Percentiles rank a stretch among this genome's conserved stretches.
These are phyloP conservation scores for Marvania coccoides DNA, from an alignment of 139 green algal genomes.

Conservation along the genomic window DNA sequence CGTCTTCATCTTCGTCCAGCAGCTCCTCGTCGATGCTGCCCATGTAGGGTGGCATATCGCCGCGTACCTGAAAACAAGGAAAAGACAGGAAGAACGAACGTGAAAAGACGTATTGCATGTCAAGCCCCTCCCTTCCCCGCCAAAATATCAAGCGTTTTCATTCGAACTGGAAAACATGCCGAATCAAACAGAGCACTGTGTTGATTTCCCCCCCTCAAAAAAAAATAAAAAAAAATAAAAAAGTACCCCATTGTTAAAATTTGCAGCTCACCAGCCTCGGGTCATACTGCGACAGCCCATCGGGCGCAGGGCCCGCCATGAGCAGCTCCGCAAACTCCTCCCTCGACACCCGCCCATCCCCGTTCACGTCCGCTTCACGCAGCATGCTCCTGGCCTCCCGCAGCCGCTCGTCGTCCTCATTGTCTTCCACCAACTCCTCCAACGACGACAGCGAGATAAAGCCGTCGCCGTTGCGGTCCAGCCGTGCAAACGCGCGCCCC, in stretches of 20 bases:
- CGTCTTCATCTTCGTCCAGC: neutral
- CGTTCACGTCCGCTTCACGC: conserved; percentile 75
- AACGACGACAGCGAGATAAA: conserved; percentile 80
- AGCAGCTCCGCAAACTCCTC: conserved; percentile 70
- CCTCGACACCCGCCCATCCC: conserved; percentile 69
- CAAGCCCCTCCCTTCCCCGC: too few relatives aligned
- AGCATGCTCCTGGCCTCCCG: conserved; percentile 73
- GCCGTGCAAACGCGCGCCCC: conserved; percentile 55
- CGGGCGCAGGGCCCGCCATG: conserved; percentile 26
- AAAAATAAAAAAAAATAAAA: too few relatives aligned
- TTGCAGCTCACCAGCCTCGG: conserved; percentile 7
- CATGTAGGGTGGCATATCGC: neutral
- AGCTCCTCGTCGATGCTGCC: neutral
- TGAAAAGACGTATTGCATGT: too few relatives aligned
- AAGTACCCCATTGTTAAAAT: too few relatives aligned
- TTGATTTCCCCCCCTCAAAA: too few relatives aligned
- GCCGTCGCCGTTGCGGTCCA: conserved; percentile 76
- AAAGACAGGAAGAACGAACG: too few relatives aligned
- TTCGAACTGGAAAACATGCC: too few relatives aligned
- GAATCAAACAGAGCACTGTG: too few relatives aligned
- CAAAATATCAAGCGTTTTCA: too few relatives aligned
- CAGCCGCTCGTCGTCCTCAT: conserved; percentile 16
- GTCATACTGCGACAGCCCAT: conserved; percentile 53
- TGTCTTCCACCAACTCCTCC: conserved; percentile 39
- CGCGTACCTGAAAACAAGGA: too few relatives aligned